Percentiles rank a stretch among this genome's conserved stretches.
These are phyloP conservation scores for Umbelopsis isabellina DNA, from an alignment of 192 early-diverging fungal species.

Conservation along the genomic window DNA sequence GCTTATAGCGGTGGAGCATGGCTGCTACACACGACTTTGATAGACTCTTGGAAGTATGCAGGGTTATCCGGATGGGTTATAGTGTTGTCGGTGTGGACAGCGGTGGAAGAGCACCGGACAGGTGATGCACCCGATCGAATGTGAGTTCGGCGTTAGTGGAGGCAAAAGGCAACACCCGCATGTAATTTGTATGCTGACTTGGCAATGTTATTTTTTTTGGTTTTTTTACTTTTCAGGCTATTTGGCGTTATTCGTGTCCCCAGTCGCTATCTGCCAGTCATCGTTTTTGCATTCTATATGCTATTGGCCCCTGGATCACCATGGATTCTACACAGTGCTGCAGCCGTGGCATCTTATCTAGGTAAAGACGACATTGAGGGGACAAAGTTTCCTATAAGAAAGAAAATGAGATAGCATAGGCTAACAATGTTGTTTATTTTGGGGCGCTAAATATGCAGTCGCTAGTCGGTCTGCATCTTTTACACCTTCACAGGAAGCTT, in stretches of 20 bases:
- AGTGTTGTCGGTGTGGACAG: not conserved
- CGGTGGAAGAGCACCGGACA: not conserved
- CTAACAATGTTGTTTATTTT: not conserved
- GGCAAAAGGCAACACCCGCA: not conserved
- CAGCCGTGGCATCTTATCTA: not conserved
- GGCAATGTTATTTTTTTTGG: not conserved
- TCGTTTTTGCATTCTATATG: not conserved
- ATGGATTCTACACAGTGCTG: not conserved
- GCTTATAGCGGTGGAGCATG: not conserved
- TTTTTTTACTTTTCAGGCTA: not conserved
- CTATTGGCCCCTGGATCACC: not conserved
- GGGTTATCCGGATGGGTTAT: not conserved
- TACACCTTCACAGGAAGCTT: not conserved
- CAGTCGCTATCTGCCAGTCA: not conserved
- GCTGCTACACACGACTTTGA: not conserved
- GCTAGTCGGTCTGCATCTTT: not conserved
- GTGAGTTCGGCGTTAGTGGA: not conserved
- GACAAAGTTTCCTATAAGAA: too few species aligned
- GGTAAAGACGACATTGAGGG: not conserved
- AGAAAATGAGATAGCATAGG: not conserved
- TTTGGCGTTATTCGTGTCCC: conserved; percentile 12
- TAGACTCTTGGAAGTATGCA: not conserved
- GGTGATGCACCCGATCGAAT: conserved; percentile 19
- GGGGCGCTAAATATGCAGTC: not conserved
- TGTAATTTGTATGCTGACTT: not conserved